phyloP scores from a whole-genome alignment of 768 basidiomycete genomes.

The Kondoa malvinella region DNA sequence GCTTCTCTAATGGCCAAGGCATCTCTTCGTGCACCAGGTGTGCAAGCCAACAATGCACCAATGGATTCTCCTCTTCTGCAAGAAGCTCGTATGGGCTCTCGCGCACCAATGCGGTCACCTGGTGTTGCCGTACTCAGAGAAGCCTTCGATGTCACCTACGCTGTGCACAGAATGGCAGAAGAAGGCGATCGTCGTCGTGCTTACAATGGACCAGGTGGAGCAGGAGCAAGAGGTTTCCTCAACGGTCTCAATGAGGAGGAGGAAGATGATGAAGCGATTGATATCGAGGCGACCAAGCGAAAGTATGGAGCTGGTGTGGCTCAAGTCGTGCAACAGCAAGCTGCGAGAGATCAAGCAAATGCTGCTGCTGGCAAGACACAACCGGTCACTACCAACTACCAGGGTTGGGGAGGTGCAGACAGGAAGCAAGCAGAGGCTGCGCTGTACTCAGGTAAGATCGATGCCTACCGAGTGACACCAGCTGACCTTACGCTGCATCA shows the following conservation, averaged over 20 bases:
- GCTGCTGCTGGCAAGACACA: constrained; percentile 22
- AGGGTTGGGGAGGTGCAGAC: constrained; percentile 37
- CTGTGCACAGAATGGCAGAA: constrained; percentile 98
- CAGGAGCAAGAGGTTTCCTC: constrained; percentile 70
- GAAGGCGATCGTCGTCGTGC: constrained; percentile 76
- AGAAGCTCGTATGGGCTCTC: constrained; percentile 50
- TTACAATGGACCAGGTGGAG: constrained; percentile 60
- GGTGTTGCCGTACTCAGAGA: constrained; percentile 86
- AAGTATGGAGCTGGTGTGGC: constrained; percentile 34
- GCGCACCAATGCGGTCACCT: constrained; percentile 63
- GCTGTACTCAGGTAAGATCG: constrained; percentile 45
- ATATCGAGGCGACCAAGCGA: constrained; percentile 39
- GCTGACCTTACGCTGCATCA: too few relatives aligned
- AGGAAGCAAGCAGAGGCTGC: constrained; percentile 36
- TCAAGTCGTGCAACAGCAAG: constrained; percentile 29
- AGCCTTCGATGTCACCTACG: constrained; percentile 96
- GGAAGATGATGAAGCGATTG: constrained; percentile 41
- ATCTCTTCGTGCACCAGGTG: constrained; percentile 12
- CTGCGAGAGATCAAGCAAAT: constrained; percentile 19
- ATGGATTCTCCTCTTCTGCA: constrained; percentile 82
- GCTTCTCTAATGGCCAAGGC: not conserved
- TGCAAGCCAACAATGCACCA: constrained; percentile 12
- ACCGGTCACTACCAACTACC: constrained; percentile 27
- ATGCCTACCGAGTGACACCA: too few relatives aligned
- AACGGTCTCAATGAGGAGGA: constrained; percentile 86